Evolutionary conservation across 371 early-diverging fungal genomes (phyloP).

Genomic region (Mortierella sp.): DNA sequence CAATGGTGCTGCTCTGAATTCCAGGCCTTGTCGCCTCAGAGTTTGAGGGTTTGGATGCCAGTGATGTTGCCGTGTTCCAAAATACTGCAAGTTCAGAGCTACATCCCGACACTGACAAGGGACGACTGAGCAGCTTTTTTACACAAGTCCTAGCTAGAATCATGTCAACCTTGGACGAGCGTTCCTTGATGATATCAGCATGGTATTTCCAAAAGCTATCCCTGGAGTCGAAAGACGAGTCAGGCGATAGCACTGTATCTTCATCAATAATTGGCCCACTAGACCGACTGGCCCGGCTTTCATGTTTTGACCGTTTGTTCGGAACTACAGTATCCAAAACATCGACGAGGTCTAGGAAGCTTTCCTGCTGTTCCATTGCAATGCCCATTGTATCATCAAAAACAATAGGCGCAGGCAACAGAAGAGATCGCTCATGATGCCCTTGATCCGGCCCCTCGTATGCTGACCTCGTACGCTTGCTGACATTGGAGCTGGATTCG

Average conservation of each 20-base stretch:
- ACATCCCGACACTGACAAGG: constrained; percentile 14
- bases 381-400: not conserved
- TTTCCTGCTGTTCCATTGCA: not conserved
- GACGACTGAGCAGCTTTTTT: constrained; percentile 11
- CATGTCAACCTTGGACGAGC: not conserved
- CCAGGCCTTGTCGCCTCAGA: too few species aligned
- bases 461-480: too few species aligned
- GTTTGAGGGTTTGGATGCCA: too few species aligned
- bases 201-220: constrained; percentile 12
- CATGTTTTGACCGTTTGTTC: not conserved
- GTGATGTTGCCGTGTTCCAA: constrained; percentile 16
- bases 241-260: constrained; percentile 20
- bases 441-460: too few species aligned
- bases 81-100: constrained; percentile 22
- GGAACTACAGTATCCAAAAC: not conserved
- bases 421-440: too few species aligned
- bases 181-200: constrained; percentile 16
- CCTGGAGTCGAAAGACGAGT: constrained; percentile 6
- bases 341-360: not conserved
- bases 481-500: too few species aligned
- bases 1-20: too few species aligned
- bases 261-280: constrained; percentile 17
- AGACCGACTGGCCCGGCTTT: not conserved
- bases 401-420: too few species aligned
- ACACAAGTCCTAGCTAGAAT: constrained; percentile 7